Percentiles rank a stretch among this genome's conserved stretches.
Evolutionary conservation across 1,284 basidiomycete genomes (phyloP).

Genomic region (Trichosporon inkin): DNA sequence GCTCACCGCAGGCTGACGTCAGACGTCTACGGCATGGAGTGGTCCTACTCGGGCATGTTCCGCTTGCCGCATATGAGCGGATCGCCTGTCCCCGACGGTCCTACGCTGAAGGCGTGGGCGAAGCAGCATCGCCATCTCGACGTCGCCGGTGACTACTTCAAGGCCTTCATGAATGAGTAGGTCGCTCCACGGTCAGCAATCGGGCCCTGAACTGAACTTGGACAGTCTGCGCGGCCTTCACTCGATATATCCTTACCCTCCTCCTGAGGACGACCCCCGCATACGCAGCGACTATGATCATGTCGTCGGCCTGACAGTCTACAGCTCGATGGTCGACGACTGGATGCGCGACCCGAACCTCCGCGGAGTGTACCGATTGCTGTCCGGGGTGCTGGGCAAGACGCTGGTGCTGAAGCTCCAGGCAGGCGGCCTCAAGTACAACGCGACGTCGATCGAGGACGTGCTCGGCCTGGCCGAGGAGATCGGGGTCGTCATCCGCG

Average conservation of each 20-base stretch:
- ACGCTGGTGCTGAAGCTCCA: conserved; percentile 1
- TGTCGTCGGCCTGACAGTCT: not conserved
- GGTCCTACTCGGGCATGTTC: conserved; percentile 8
- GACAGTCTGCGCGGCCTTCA: not conserved
- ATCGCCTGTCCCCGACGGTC: not conserved
- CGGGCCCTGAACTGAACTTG: not conserved
- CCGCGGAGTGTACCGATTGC: not conserved
- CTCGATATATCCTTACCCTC: not conserved
- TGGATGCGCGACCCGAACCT: conserved; percentile 2
- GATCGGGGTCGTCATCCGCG: conserved; percentile 1
- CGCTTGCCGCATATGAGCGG: not conserved
- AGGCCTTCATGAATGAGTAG: conserved; percentile 1
- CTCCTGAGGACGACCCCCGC: not conserved
- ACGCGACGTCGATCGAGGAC: not conserved
- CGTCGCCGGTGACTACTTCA: conserved; percentile 7
- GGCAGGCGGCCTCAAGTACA: not conserved
- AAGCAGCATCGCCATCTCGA: not conserved
- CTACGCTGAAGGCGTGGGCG: not conserved
- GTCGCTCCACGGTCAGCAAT: not conserved
- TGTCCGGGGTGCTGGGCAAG: conserved; percentile 5
- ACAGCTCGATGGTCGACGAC: not conserved
- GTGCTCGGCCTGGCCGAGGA: not conserved
- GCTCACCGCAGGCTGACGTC: not conserved
- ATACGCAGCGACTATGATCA: not conserved
- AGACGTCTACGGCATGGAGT: conserved; percentile 7